Evolutionary conservation across 2,329 filamentous ascomycete genomes (phyloP).

Genomic region (Colletotrichum brevisporum): DNA sequence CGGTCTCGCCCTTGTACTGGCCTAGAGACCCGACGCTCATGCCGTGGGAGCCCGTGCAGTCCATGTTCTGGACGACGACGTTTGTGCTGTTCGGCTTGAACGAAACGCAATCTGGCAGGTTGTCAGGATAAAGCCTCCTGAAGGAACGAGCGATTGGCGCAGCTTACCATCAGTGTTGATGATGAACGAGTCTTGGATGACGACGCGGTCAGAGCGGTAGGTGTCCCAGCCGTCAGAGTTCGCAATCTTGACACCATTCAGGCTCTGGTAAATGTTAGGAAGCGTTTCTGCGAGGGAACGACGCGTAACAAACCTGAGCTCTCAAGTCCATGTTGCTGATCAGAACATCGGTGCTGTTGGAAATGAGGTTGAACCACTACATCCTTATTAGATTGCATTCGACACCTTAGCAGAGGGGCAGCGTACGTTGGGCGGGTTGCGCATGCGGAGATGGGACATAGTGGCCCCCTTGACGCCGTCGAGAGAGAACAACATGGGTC

Average conservation of each 20-base stretch:
- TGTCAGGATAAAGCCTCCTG: background rate
- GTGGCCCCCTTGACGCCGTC: slow-evolving; percentile 30
- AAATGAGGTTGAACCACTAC: slow-evolving; percentile 68
- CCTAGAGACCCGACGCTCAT: slow-evolving; percentile 81
- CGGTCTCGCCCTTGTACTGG: slow-evolving; percentile 74
- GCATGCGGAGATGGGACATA: slow-evolving; percentile 54
- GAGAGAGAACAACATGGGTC: slow-evolving; percentile 33
- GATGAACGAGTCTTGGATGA: slow-evolving; percentile 76
- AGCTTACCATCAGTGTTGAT: slow-evolving; percentile 70
- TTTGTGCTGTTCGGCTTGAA: slow-evolving; percentile 83
- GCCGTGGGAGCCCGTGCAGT: slow-evolving; percentile 79
- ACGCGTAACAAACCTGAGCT: slow-evolving; percentile 4
- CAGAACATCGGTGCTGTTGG: slow-evolving; percentile 75
- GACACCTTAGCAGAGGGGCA: too few relatives aligned
- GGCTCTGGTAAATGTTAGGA: slow-evolving; percentile 55
- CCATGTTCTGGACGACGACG: slow-evolving; percentile 76
- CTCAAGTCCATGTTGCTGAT: slow-evolving; percentile 73
- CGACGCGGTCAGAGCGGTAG: slow-evolving; percentile 73
- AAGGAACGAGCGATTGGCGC: too few relatives aligned
- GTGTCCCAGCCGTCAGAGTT: slow-evolving; percentile 67
- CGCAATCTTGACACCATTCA: slow-evolving; percentile 73
- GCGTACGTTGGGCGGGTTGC: slow-evolving; percentile 63
- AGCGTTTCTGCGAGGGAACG: slow-evolving; percentile 40
- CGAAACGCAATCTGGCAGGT: slow-evolving; percentile 70
- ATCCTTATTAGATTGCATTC: too few relatives aligned